Percentiles rank a stretch among this genome's conserved stretches.
Evolutionary conservation across 2,329 filamentous ascomycete species (phyloP).

Genomic region (Rutstroemia sydowiana): DNA sequence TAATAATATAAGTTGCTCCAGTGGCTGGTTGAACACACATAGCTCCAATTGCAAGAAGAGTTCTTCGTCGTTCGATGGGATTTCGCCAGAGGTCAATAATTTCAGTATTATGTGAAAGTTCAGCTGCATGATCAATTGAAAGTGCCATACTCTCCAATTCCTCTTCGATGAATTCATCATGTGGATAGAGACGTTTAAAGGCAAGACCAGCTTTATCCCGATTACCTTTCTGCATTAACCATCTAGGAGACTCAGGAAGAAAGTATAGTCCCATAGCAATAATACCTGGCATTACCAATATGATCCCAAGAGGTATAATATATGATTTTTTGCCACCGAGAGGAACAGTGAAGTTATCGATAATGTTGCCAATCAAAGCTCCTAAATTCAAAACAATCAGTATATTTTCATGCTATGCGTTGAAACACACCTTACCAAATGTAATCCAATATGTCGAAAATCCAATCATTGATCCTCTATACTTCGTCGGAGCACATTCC

Average conservation of each 20-base stretch:
- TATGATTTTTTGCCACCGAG: conserved; percentile 28
- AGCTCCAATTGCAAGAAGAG: conserved; percentile 39
- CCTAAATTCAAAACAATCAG: conserved; percentile 27
- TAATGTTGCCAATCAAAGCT: conserved; percentile 41
- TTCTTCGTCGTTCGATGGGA: conserved; percentile 45
- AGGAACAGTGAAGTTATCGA: conserved; percentile 42
- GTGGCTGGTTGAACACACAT: conserved; percentile 46
- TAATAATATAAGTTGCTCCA: conserved; percentile 50
- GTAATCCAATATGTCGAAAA: conserved; percentile 19
- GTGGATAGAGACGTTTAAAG: conserved; percentile 26
- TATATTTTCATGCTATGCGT: neutral
- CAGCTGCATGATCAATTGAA: conserved; percentile 27
- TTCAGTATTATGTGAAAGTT: conserved; percentile 23
- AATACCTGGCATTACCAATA: conserved; percentile 25
- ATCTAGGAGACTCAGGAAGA: conserved; percentile 29
- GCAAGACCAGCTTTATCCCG: conserved; percentile 27
- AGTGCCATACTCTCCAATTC: conserved; percentile 28
- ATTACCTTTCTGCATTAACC: conserved; percentile 21
- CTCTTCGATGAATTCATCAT: conserved; percentile 24
- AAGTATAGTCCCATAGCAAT: conserved; percentile 24
- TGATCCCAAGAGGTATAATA: conserved; percentile 28
- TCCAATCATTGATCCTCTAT: conserved; percentile 31
- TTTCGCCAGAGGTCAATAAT: conserved; percentile 43
- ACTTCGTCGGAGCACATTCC: neutral
- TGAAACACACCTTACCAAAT: neutral